phyloP scores from a whole-genome alignment of 1,284 basidiomycete species.

The Veloporphyrellus conicus region DNA sequence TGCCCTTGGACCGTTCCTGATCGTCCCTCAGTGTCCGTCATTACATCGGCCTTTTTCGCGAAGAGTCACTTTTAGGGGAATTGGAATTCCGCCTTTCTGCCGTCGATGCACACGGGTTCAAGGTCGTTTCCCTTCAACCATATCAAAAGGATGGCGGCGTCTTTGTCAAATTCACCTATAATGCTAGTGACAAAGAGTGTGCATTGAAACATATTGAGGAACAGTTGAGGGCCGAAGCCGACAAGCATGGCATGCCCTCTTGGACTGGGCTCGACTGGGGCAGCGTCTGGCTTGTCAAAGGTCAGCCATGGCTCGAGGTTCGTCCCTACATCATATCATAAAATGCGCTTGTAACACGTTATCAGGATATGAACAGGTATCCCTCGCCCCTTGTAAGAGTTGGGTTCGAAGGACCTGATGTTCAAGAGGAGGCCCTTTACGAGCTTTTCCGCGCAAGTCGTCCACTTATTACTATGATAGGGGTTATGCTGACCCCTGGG shows the following conservation, averaged over 20 bases:
- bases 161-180: slow-evolving; percentile 77
- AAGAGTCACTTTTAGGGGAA: slow-evolving; percentile 49
- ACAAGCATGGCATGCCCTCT: slow-evolving; percentile 54
- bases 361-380: slow-evolving; percentile 83
- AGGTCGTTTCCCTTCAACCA: slow-evolving; percentile 55
- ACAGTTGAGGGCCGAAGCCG: slow-evolving; percentile 40
- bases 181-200: slow-evolving; percentile 36
- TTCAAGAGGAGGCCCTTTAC: slow-evolving; percentile 75
- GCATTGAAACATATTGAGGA: slow-evolving; percentile 49
- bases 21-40: slow-evolving; percentile 50
- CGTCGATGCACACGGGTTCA: slow-evolving; percentile 54
- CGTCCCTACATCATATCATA: slow-evolving; percentile 14
- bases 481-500: slow-evolving; percentile 14
- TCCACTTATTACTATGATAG: slow-evolving; percentile 2
- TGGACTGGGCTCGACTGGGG: slow-evolving; percentile 57
- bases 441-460: slow-evolving; percentile 60
- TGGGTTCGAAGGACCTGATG: slow-evolving; percentile 83
- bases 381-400: slow-evolving; percentile 70
- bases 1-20: slow-evolving; percentile 3
- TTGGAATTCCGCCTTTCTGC: slow-evolving; percentile 48
- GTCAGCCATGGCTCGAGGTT: slow-evolving; percentile 82
- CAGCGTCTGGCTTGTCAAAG: slow-evolving; percentile 75
- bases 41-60: slow-evolving; percentile 54
- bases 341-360: slow-evolving; percentile 4
- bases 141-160: slow-evolving; percentile 81